Conservation (phyloP, 371 early-diverging fungal species). For the Basidiobolus meristosporus region DNA sequence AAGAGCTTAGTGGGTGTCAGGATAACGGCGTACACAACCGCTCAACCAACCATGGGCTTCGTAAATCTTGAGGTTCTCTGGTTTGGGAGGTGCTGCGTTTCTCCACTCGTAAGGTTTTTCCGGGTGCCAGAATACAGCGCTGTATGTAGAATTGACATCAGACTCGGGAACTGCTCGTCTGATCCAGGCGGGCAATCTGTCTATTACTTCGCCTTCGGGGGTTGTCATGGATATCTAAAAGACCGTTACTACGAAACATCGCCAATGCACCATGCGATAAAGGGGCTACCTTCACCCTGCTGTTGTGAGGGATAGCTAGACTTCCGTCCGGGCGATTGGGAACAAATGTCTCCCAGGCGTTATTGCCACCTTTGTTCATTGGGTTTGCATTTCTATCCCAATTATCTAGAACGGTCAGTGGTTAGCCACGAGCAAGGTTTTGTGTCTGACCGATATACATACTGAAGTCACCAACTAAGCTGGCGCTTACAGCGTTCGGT, state of each 20-base stretch:
- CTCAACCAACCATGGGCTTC: slow-evolving; percentile 49
- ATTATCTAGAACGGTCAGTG: slow-evolving; percentile 11
- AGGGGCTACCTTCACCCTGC: slow-evolving; percentile 87
- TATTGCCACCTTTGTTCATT: slow-evolving; percentile 59
- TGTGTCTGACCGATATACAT: too few relatives aligned
- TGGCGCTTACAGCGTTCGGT: slow-evolving; percentile 61
- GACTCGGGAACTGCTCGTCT: slow-evolving; percentile 71
- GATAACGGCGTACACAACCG: too few relatives aligned
- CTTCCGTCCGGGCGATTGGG: slow-evolving; percentile 34
- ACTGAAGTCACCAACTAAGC: slow-evolving; percentile 80
- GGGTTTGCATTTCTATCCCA: slow-evolving; percentile 60
- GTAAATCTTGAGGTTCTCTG: slow-evolving; percentile 55
- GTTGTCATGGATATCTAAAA: slow-evolving; percentile 46
- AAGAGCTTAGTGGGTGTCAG: too few relatives aligned
- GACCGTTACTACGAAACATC: too few relatives aligned
- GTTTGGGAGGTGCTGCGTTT: slow-evolving; percentile 41
- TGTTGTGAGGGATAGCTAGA: slow-evolving; percentile 59
- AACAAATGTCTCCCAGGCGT: slow-evolving; percentile 55
- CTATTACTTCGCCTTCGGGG: slow-evolving; percentile 58
- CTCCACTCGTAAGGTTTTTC: slow-evolving; percentile 45
- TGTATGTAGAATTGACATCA: slow-evolving; percentile 55
- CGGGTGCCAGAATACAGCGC: slow-evolving; percentile 88
- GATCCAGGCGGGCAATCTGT: slow-evolving; percentile 83
- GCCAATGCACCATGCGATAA: too few relatives aligned
- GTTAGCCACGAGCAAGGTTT: too few relatives aligned